Evolutionary conservation across 257 asterid genomes (phyloP).

Genomic region (Solanum chiquidenum): DNA sequence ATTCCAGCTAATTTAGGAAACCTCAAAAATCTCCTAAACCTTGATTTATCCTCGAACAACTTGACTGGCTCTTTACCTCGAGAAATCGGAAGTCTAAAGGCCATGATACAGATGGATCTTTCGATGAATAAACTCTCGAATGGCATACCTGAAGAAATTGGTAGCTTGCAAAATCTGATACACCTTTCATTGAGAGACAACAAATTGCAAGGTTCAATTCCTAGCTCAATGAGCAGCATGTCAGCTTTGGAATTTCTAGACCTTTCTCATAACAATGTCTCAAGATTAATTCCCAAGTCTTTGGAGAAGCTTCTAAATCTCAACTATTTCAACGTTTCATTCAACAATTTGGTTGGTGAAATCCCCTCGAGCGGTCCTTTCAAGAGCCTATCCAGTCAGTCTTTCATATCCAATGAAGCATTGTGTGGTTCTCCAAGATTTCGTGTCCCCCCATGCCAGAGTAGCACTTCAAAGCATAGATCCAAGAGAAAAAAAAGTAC

Average conservation of each 20-base stretch:
- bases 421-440: neutral
- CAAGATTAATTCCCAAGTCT: neutral
- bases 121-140: neutral
- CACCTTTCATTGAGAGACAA: neutral
- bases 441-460: neutral
- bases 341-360: neutral
- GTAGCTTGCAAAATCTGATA: neutral
- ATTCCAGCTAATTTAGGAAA: neutral
- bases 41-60: neutral
- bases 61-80: neutral
- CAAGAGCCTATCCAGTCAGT: neutral
- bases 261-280: neutral
- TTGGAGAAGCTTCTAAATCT: neutral
- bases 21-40: neutral
- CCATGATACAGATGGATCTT: neutral
- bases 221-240: neutral
- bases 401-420: neutral
- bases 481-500: neutral
- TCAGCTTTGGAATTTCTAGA: neutral
- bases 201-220: neutral
- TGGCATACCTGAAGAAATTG: neutral
- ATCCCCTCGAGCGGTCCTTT: neutral
- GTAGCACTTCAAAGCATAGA: neutral
- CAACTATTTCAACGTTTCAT: neutral
- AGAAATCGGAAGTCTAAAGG: neutral